Evolutionary conservation across 768 basidiomycete species (phyloP).

Genomic region (Trametes villosa): DNA sequence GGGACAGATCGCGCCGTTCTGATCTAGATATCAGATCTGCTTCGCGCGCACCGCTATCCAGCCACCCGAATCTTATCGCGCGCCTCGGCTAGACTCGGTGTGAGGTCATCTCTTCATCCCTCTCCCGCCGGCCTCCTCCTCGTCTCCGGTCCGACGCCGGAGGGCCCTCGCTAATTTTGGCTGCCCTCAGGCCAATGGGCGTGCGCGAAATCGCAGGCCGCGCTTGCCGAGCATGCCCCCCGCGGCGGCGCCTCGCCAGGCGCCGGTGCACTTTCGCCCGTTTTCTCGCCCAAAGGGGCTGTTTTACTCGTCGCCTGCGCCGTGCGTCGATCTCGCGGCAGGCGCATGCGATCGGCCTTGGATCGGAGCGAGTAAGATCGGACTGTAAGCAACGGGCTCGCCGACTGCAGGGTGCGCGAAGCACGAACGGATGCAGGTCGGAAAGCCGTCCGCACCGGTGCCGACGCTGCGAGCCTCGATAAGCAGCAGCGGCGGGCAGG

Average conservation of each 20-base stretch:
- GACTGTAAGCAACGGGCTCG: not conserved
- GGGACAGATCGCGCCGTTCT: not conserved
- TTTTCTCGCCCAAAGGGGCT: slow-evolving; percentile 1
- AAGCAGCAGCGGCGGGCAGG: too few species aligned
- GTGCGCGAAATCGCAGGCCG: slow-evolving; percentile 4
- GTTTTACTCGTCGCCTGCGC: not conserved
- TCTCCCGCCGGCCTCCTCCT: slow-evolving; percentile 12
- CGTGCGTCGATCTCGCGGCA: not conserved
- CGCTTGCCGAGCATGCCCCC: not conserved
- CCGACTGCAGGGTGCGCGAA: not conserved
- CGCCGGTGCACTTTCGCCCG: not conserved
- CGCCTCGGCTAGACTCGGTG: slow-evolving; percentile 13
- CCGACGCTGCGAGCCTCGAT: not conserved
- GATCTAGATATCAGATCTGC: slow-evolving; percentile 14
- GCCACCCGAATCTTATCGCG: slow-evolving; percentile 15
- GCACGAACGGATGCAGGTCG: not conserved
- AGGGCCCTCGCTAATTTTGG: slow-evolving; percentile 6
- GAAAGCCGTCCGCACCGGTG: not conserved
- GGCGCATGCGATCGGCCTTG: slow-evolving; percentile 8
- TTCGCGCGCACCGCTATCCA: slow-evolving; percentile 4
- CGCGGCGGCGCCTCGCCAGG: not conserved
- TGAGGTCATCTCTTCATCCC: slow-evolving; percentile 18
- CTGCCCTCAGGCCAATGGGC: not conserved
- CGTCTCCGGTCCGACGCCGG: slow-evolving; percentile 13
- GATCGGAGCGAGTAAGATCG: slow-evolving; percentile 5